A percentile compares a stretch with the other conserved stretches of the same genome.
These are phyloP conservation scores for Fusarium pseudoanthophilum DNA, from an alignment of 2,329 filamentous ascomycete genomes.

Conservation along the genomic window DNA sequence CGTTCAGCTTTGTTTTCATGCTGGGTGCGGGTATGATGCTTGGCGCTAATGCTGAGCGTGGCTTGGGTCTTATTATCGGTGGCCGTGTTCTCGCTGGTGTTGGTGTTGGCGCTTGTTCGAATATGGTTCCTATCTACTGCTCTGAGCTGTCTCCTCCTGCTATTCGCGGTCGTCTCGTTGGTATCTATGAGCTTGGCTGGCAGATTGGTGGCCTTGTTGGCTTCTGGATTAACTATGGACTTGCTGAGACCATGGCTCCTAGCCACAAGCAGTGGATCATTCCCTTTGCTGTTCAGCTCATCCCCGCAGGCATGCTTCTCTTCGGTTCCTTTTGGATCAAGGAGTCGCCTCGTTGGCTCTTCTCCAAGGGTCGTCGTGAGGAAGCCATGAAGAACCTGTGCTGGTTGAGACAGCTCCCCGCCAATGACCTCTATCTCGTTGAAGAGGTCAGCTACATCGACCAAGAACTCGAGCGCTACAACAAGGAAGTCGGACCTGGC, in stretches of 20 bases:
- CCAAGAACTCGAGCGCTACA: slow-evolving; percentile 73
- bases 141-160: slow-evolving; percentile 70
- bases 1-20: slow-evolving; percentile 72
- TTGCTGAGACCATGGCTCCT: slow-evolving; percentile 61
- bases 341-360: slow-evolving; percentile 77
- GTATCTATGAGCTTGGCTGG: slow-evolving; percentile 73
- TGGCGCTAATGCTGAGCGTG: slow-evolving; percentile 68
- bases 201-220: slow-evolving; percentile 72
- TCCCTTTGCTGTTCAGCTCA: slow-evolving; percentile 73
- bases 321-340: slow-evolving; percentile 67
- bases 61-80: slow-evolving; percentile 70
- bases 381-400: slow-evolving; percentile 67
- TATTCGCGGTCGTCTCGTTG: slow-evolving; percentile 71
- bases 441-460: slow-evolving; percentile 80
- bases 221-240: slow-evolving; percentile 74
- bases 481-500: slow-evolving; percentile 71
- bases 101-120: slow-evolving; percentile 70
- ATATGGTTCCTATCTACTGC: slow-evolving; percentile 72
- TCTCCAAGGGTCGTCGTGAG: slow-evolving; percentile 68
- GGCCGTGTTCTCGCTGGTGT: slow-evolving; percentile 72
- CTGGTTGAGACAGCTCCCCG: slow-evolving; percentile 70
- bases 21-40: slow-evolving; percentile 79
- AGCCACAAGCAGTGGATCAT: slow-evolving; percentile 62
- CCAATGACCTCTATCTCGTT: slow-evolving; percentile 71
- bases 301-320: slow-evolving; percentile 71